phyloP scores from a whole-genome alignment of 257 asterid genomes.

The Capsicum baccatum region DNA sequence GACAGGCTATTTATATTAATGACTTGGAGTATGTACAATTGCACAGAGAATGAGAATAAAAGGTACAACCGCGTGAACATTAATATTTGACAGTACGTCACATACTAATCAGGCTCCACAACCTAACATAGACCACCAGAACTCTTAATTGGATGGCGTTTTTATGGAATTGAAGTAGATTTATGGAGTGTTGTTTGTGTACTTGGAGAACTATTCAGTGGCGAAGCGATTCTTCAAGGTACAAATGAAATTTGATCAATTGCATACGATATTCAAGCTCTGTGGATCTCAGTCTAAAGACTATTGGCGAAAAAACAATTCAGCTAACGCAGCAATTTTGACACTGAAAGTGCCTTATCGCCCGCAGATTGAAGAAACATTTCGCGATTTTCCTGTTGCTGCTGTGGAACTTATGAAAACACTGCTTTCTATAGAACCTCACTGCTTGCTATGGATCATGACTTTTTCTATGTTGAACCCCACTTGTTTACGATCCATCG shows the following conservation, averaged over 20 bases:
- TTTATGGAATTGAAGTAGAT: not conserved
- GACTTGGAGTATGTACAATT: too few relatives aligned
- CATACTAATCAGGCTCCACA: too few relatives aligned
- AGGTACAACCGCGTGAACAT: too few relatives aligned
- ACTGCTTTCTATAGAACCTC: not conserved
- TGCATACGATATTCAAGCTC: not conserved
- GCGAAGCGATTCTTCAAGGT: not conserved
- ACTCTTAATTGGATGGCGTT: not conserved
- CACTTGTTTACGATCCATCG: not conserved
- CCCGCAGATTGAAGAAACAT: not conserved
- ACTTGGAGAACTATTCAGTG: not conserved
- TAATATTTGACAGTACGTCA: too few relatives aligned
- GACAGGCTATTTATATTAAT: too few relatives aligned
- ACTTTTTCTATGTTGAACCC: not conserved
- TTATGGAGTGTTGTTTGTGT: not conserved
- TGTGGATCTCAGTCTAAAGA: not conserved
- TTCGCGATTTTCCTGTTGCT: slow-evolving; percentile 7
- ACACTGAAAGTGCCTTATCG: not conserved
- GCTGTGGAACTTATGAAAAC: not conserved
- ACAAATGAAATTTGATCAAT: not conserved
- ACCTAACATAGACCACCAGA: not conserved
- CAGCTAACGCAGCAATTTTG: not conserved
- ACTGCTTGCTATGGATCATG: not conserved
- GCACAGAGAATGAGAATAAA: too few relatives aligned
- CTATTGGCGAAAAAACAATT: not conserved